Evolutionary conservation across 176 grass and related monocot species (phyloP).

Genomic region (Cymbopogon citratus): DNA sequence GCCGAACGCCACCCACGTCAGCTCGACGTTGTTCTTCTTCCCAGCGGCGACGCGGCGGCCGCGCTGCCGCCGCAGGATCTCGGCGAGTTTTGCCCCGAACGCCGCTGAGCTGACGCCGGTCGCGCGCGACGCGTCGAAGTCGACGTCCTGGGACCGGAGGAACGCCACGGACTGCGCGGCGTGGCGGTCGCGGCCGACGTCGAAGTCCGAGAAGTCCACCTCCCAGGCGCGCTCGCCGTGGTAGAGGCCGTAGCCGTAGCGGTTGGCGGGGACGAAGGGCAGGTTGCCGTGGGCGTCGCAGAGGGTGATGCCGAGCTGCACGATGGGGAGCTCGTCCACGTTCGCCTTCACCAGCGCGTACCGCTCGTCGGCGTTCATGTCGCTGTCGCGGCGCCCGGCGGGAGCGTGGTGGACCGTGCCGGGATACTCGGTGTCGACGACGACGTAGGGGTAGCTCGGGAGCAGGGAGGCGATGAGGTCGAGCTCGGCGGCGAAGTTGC

Average conservation of each 20-base stretch:
- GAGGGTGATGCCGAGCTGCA: neutral
- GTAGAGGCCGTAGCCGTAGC: neutral
- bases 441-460: neutral
- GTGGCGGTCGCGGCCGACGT: neutral
- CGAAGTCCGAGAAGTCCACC: neutral
- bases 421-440: neutral
- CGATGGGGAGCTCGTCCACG: neutral
- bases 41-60: too few species aligned
- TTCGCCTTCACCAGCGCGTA: neutral
- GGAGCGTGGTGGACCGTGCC: neutral
- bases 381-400: neutral
- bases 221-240: neutral
- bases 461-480: neutral
- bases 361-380: neutral
- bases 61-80: neutral
- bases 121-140: neutral
- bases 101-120: neutral
- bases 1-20: too few species aligned
- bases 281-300: neutral
- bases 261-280: neutral
- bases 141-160: neutral
- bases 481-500: neutral
- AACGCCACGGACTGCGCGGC: neutral
- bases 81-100: neutral
- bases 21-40: too few species aligned